Percentiles rank a stretch among this genome's conserved stretches.
Conservation (phyloP, 1,284 basidiomycete genomes). For the Psilocybe mexicana region DNA sequence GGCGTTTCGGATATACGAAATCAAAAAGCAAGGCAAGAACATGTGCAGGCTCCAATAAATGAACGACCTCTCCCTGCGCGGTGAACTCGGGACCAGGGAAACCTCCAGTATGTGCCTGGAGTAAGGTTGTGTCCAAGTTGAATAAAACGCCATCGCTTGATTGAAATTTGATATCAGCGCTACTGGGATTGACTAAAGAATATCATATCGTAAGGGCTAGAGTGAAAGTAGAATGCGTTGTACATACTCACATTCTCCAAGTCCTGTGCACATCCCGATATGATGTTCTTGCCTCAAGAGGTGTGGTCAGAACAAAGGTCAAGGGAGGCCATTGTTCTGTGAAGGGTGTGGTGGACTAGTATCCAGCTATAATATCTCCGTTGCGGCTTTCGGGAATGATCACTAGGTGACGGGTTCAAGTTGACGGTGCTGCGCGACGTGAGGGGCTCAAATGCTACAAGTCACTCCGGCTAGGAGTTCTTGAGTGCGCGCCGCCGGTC, state of each 20-base stretch:
- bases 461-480: background rate
- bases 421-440: too few relatives aligned
- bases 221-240: background rate
- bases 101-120: conserved; percentile 12
- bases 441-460: background rate
- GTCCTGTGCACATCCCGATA: background rate
- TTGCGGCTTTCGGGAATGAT: too few relatives aligned
- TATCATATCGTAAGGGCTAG: background rate
- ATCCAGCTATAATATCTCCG: too few relatives aligned
- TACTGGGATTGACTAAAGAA: background rate
- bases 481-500: background rate
- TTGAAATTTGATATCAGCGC: conserved; percentile 6
- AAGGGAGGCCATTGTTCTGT: too few relatives aligned
- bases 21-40: conserved; percentile 13
- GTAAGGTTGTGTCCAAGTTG: conserved; percentile 6
- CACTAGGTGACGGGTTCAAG: too few relatives aligned
- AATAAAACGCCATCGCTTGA: conserved; percentile 11
- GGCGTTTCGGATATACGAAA: conserved; percentile 12
- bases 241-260: background rate
- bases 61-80: conserved; percentile 5
- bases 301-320: too few relatives aligned
- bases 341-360: too few relatives aligned
- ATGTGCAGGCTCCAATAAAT: conserved; percentile 10
- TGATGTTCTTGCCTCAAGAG: too few relatives aligned
- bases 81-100: conserved; percentile 13